Base-by-base conservation (phyloP, 495 filamentous ascomycete species). In the Neurospora sp. region DNA sequence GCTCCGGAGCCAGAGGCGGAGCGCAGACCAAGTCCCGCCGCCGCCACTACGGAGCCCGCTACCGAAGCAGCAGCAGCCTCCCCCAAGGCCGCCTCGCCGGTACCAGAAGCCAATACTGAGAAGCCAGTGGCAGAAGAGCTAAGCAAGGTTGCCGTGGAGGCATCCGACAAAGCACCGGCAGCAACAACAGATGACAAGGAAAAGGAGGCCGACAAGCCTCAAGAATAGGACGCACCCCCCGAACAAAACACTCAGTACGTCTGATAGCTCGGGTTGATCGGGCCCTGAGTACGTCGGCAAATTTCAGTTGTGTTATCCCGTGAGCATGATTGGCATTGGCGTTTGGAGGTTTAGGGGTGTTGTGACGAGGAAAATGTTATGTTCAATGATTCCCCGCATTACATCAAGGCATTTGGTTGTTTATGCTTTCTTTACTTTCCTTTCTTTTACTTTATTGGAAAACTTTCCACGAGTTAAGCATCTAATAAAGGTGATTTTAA, bases 1-100 rank as follows among this genome's bases (percentile, higher is more conserved):
- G 66, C 72, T 27, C 14, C 73, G 4, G 74, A 75, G 39, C 35
- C 70, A 0, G 72, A 76, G 59, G 42, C 75, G 10, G 76, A 74
- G 62, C 70, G 71, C 16, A 66, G 35, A 18, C 46, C 71, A 42
- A 74, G 14, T 70, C 54, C 72, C 12, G 72, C 42, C 14, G 38
- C 35, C 3, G 35, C 66, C 18, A 73, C 76, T 18, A 44, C 37
- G n/a, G 74, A 76, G 41, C 62, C 40, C 37, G 20, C 72, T 37
- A 41, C 71, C 0, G 72, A 74, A 31, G 44, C 27, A 37, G 42
- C 69, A 10, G 41, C 40, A 39, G 54, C 74, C 37, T 41, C 72
- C 16, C n/a, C n/a, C 27, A 72, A 54, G 66, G 38, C 74, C n/a
- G 72, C 54, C 27, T 66, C 54, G 54, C 46, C 6, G 39, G 48